Evolutionary conservation across 257 asterid genomes (phyloP).

Genomic region (Nemophila menziesii): DNA sequence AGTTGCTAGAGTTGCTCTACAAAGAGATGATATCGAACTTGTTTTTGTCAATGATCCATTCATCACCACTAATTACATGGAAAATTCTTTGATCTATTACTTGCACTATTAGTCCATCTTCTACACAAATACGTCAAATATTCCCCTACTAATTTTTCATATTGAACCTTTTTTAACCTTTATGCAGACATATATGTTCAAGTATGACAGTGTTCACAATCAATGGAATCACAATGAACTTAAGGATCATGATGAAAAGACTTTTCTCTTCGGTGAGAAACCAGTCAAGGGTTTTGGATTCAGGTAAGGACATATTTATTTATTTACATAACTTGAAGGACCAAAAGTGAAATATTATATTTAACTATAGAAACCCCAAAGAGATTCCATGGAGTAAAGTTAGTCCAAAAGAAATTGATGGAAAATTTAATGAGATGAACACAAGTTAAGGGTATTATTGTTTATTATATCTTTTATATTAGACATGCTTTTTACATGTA

Average conservation of each 20-base stretch:
- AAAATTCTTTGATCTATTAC: background rate
- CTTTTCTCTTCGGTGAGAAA: background rate
- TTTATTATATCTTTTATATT: too few relatives aligned
- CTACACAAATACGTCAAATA: background rate
- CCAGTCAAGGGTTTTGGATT: background rate
- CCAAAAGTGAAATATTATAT: too few relatives aligned
- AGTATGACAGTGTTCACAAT: background rate
- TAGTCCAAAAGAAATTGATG: too few relatives aligned
- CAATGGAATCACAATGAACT: slow-evolving; percentile 4
- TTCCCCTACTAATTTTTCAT: too few relatives aligned
- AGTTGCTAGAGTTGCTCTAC: slow-evolving; percentile 6
- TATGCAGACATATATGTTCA: background rate
- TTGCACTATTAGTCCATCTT: too few relatives aligned
- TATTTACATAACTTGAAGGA: too few relatives aligned
- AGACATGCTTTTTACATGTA: too few relatives aligned
- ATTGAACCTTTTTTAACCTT: too few relatives aligned
- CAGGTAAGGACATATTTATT: background rate
- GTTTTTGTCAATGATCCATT: slow-evolving; percentile 1
- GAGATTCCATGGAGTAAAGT: slow-evolving; percentile 1
- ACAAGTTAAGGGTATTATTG: too few relatives aligned
- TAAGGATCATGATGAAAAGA: slow-evolving; percentile 1
- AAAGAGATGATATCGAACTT: slow-evolving; percentile 11
- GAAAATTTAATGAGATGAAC: too few relatives aligned
- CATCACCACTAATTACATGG: slow-evolving; percentile 4
- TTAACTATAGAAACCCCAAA: background rate